A percentile compares a stretch with the other conserved stretches of the same genome.
Conservation (phyloP, 495 filamentous ascomycete genomes). For the Hypoxylon lienhwacheense region DNA sequence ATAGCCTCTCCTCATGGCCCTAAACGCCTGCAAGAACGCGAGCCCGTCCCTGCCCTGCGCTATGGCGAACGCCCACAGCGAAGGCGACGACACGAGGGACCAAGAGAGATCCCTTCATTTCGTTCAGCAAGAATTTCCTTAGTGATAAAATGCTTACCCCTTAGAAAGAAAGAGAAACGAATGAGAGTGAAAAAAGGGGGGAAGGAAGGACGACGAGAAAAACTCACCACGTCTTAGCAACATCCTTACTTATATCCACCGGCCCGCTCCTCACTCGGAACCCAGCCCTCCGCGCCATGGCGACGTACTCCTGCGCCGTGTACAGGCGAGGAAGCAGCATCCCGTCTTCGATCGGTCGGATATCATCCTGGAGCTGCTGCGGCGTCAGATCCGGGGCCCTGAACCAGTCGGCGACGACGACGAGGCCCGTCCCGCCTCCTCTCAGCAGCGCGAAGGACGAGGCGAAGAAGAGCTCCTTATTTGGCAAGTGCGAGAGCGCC, state of each 20-base stretch:
- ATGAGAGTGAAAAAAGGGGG: too few species aligned
- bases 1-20: slow-evolving; percentile 61
- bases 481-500: slow-evolving; percentile 59
- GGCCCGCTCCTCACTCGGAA: slow-evolving; percentile 46
- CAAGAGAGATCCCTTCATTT: slow-evolving; percentile 60
- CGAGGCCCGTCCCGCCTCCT: slow-evolving; percentile 42
- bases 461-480: slow-evolving; percentile 58
- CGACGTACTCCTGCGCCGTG: slow-evolving; percentile 53
- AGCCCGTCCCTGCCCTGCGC: slow-evolving; percentile 60
- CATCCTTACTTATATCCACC: slow-evolving; percentile 59
- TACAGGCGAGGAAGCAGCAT: slow-evolving; percentile 60
- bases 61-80: slow-evolving; percentile 60
- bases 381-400: slow-evolving; percentile 49
- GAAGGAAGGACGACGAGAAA: not conserved
- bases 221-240: slow-evolving; percentile 60
- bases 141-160: too few species aligned
- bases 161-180: too few species aligned
- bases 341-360: slow-evolving; percentile 61
- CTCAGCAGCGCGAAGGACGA: slow-evolving; percentile 51
- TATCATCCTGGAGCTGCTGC: slow-evolving; percentile 51
- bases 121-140: too few species aligned
- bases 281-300: slow-evolving; percentile 49
- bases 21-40: slow-evolving; percentile 60
- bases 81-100: slow-evolving; percentile 57
- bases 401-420: slow-evolving; percentile 62